Conservation (phyloP, 2,329 filamentous ascomycete species). For the Ceratocystis alfenasii region DNA sequence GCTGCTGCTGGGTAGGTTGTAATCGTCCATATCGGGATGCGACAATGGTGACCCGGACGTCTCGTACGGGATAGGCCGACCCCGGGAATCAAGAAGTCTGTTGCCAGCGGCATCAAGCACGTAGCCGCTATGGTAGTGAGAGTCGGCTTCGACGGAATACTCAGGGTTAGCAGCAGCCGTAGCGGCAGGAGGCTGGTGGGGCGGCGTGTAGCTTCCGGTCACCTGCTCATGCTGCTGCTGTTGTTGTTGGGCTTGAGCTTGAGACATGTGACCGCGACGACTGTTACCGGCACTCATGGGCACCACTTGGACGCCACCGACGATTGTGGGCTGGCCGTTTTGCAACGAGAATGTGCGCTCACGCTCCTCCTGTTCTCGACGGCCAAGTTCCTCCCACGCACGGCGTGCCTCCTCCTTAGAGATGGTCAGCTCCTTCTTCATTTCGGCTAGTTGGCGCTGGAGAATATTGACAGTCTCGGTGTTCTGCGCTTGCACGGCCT, state of each 20-base stretch:
- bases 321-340: slow-evolving; percentile 74
- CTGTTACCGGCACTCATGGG: slow-evolving; percentile 60
- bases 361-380: slow-evolving; percentile 83
- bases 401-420: slow-evolving; percentile 91
- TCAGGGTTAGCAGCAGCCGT: slow-evolving; percentile 24
- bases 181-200: slow-evolving; percentile 19
- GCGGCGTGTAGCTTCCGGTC: slow-evolving; percentile 16
- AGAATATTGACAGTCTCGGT: slow-evolving; percentile 29
- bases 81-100: slow-evolving; percentile 25
- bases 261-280: slow-evolving; percentile 38
- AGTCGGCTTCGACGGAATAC: slow-evolving; percentile 26
- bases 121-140: slow-evolving; percentile 23
- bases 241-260: slow-evolving; percentile 23
- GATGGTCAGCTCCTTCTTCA: slow-evolving; percentile 85
- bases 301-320: slow-evolving; percentile 89
- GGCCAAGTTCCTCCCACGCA: slow-evolving; percentile 92
- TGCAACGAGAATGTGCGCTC: slow-evolving; percentile 77
- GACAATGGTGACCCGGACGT: slow-evolving; percentile 15
- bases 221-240: slow-evolving; percentile 9
- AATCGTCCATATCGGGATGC: slow-evolving; percentile 18
- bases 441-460: slow-evolving; percentile 72
- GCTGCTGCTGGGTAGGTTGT: slow-evolving; percentile 30
- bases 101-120: slow-evolving; percentile 26
- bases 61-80: slow-evolving; percentile 24
- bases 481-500: slow-evolving; percentile 27